Base-by-base conservation (phyloP, 257 asterid species). In the Nicotiana tomentosiformis region DNA sequence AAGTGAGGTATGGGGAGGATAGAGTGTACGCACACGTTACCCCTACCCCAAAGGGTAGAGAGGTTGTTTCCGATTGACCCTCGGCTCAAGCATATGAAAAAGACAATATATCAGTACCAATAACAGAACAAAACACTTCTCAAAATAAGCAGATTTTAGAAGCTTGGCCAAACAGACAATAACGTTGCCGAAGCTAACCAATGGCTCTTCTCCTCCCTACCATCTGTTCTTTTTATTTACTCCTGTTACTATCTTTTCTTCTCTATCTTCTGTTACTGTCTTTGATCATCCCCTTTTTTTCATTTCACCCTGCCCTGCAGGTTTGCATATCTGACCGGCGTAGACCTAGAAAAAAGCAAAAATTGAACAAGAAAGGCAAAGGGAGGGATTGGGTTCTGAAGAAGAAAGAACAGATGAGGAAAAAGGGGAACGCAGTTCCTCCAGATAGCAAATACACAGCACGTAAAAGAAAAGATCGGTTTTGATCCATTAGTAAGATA, bases 391-490 rank as follows among this genome's bases (percentile, higher is more conserved):
- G 98, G 99, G 90, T 94, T 76, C 80, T 95, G 69, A 70, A 62
- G 77, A 93, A 92, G 93, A 96, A 96, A 89, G 97, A 94, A 15
- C 93, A 92, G 58, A 77, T 91, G 92, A 92, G 97, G 84, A 88
- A 90, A 85, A 96, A 93, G 85, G 99, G 99, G 43, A 90, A 88
- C 37, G 82, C 2, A 0, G 98, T 94, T 83, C 99, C 98, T 60
- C 88, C 61, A 29, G 98, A 96, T 82, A 84, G 98, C 6, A 92
- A 88, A 69, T 96, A 89, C 90, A 93, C 98, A 4, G 98, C 90
- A n/a, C 97, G 99, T 57, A 96, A 96, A 85, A 80, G 98, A 78
- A 94, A 96, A 90, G 87, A 92, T 78, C 97, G 95, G 3, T 92
- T 92, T 83, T 92, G 88, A 90, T 84, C 76, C 49, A 23, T 3